A percentile compares a stretch with the other conserved stretches of the same genome.
phyloP scores from a whole-genome alignment of 73 alveolate species.

The Blepharisma japonicum region DNA sequence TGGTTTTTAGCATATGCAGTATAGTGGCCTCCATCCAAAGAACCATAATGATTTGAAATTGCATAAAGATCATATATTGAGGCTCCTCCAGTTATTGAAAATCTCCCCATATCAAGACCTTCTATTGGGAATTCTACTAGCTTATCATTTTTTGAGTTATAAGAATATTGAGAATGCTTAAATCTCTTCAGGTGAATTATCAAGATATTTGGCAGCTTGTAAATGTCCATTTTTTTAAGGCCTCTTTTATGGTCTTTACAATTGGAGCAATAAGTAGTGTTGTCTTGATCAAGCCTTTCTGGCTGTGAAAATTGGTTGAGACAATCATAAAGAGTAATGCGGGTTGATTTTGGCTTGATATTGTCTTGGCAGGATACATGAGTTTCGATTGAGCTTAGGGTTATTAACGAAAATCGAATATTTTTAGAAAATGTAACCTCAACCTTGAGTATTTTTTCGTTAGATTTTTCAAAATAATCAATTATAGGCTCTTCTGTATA shows the following conservation, averaged over 20 bases:
- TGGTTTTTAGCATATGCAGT: constrained; percentile 63
- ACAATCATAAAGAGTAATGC: constrained; percentile 7
- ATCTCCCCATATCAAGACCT: constrained; percentile 25
- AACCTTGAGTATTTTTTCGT: no score
- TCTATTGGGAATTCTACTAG: constrained; percentile 69
- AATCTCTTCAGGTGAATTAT: constrained; percentile 89
- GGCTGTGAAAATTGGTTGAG: neutral
- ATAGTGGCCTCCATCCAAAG: constrained; percentile 75
- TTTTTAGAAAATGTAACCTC: no score
- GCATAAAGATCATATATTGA: constrained; percentile 77
- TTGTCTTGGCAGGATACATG: no score
- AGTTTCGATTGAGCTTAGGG: no score
- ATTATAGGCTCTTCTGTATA: no score
- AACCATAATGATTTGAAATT: constrained; percentile 78
- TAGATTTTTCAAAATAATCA: no score
- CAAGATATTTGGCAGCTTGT: constrained; percentile 84
- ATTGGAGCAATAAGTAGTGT: constrained; percentile 80
- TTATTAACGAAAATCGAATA: no score
- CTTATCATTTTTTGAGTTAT: constrained; percentile 55
- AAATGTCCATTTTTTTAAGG: constrained; percentile 74
- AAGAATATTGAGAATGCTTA: constrained; percentile 42
- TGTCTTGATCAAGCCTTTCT: constrained; percentile 75
- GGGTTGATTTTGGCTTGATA: neutral
- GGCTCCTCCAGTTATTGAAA: constrained; percentile 32
- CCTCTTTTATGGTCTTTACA: constrained; percentile 74